phyloP scores from a whole-genome alignment of 2,329 filamentous ascomycete species.

The Talaromyces sp. region DNA sequence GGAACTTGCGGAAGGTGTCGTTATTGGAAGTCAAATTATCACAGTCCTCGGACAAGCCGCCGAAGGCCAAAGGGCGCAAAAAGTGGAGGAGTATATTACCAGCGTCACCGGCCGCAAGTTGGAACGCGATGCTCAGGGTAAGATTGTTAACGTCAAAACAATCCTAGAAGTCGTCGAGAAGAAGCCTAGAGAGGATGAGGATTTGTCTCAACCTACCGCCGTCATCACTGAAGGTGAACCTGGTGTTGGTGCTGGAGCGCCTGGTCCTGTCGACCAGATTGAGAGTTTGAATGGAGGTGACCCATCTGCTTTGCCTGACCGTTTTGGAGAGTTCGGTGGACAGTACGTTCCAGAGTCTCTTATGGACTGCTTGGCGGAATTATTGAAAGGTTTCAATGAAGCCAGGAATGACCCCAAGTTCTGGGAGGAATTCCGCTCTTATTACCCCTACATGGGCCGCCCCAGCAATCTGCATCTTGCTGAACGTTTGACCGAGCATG shows the following conservation, averaged over 20 bases:
- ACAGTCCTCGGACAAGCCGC: conserved; percentile 70
- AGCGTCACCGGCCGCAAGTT: conserved; percentile 61
- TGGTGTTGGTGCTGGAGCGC: conserved; percentile 45
- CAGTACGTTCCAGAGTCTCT: conserved; percentile 97
- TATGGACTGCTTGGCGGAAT: conserved; percentile 91
- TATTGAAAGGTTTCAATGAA: conserved; percentile 86
- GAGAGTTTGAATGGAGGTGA: conserved; percentile 68
- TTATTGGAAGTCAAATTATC: conserved; percentile 95
- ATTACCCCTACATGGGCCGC: conserved; percentile 96
- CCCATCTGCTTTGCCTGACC: conserved; percentile 65
- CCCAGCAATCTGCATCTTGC: conserved; percentile 89
- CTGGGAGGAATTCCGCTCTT: conserved; percentile 94
- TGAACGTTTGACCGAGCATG: conserved; percentile 80
- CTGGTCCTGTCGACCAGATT: conserved; percentile 76
- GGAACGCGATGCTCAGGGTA: conserved; percentile 44
- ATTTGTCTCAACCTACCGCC: conserved; percentile 52
- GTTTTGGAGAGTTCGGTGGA: conserved; percentile 93
- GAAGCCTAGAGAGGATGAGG: conserved; percentile 51
- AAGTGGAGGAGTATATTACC: conserved; percentile 82
- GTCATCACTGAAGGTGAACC: conserved; percentile 60
- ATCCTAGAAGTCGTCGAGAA: conserved; percentile 65
- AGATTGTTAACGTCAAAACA: conserved; percentile 62
- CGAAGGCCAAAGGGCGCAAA: conserved; percentile 63
- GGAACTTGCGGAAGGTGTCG: conserved; percentile 83
- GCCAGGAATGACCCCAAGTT: conserved; percentile 85